Evolutionary conservation across 2,329 filamentous ascomycete species (phyloP), one percentile per base, ranked within the genome.

Genomic region (Trichoderma sp.): DNA sequence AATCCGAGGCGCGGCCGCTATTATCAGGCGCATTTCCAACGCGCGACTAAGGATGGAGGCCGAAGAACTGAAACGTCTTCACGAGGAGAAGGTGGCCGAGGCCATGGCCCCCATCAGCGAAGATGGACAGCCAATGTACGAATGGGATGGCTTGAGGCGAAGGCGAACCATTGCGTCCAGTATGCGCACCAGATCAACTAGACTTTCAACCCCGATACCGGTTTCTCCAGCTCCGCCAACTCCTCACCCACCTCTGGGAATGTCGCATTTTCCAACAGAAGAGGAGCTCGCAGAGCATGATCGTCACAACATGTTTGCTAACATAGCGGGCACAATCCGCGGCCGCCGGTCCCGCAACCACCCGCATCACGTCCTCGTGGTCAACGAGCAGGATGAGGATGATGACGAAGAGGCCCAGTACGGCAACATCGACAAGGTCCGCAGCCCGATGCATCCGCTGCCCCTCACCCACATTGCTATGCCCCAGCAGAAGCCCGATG

Each of bases 71-170:
- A 93, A 90, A 79, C 91, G 94, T 38, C 88, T 98, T 75, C 92
- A 93, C 76, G 92, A 95, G 79, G 96, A 98, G 81, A 94, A 92
- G 81, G 85, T 90, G 80, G 87, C 88, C 78, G 93, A 95, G 79
- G 85, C 87, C 64, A 92, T 97, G 82, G 91, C 92, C 75, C 90
- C 94, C 2, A 93, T 97, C 71, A 90, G 89, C 64, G 95, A 98
- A 81, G 91, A 95, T 78, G 94, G 95, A 29, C 87, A 91, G 35
- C 84, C 87, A 65, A 80, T 84, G 45, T 93, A 94, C 77, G 95
- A 98, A 84, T 99, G 95, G 92, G 97, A 98, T 84, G 97, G 97
- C 5, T 85, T 99, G 69, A 90, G 96, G 80, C 89, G 95, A 79
- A 89, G 97, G 59, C 88, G 89, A 79, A 91, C 90, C 9, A 89